Evolutionary conservation across 2,329 filamentous ascomycete species (phyloP).

Genomic region (Penicillium sp.): DNA sequence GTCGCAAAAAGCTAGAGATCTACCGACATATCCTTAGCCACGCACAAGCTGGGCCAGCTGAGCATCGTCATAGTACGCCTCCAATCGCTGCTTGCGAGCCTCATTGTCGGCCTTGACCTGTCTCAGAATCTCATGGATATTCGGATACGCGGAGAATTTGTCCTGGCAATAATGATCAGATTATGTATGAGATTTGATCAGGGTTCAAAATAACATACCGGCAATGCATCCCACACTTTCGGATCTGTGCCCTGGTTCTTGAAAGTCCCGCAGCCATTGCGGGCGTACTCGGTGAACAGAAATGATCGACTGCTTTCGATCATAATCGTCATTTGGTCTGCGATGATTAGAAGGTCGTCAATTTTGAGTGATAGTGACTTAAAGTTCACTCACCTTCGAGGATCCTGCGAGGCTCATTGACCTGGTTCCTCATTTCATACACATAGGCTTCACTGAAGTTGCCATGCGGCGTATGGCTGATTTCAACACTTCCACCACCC

Average conservation of each 20-base stretch:
- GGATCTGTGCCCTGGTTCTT: constrained; percentile 35
- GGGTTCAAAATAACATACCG: constrained; percentile 22
- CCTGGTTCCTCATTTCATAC: constrained; percentile 50
- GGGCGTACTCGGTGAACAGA: constrained; percentile 36
- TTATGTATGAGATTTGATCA: neutral
- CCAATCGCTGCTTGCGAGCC: constrained; percentile 24
- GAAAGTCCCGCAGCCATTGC: constrained; percentile 32
- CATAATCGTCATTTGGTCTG: constrained; percentile 40
- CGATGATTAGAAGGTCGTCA: neutral
- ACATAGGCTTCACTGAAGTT: constrained; percentile 51
- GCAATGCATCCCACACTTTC: constrained; percentile 33
- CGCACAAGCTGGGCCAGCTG: constrained; percentile 18
- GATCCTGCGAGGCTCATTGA: constrained; percentile 49
- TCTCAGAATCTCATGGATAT: constrained; percentile 33
- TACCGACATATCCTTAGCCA: neutral
- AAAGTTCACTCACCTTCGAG: constrained; percentile 37
- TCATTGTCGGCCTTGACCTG: constrained; percentile 32
- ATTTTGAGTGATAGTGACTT: neutral
- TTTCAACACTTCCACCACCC: constrained; percentile 34
- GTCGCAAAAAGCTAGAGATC: neutral
- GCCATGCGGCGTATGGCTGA: constrained; percentile 35
- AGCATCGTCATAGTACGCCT: constrained; percentile 31
- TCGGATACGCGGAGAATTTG: constrained; percentile 35
- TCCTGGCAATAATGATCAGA: constrained; percentile 22
- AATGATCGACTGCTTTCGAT: constrained; percentile 35